Evolutionary conservation across 2,329 filamentous ascomycete species (phyloP).

Genomic region (Epicoccum nigrum): DNA sequence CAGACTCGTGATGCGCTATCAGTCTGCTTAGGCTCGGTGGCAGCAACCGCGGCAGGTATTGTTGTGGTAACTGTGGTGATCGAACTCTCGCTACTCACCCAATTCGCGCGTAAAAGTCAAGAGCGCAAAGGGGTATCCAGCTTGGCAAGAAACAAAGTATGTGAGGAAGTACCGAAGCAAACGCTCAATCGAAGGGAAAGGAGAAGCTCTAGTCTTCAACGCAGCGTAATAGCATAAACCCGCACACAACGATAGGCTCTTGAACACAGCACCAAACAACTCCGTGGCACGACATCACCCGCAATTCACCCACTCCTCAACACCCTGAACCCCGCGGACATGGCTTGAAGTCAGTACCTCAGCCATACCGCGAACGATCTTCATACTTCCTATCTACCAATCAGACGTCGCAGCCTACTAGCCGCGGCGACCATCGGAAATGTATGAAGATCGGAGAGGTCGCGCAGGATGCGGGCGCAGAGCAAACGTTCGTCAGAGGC

Average conservation of each 20-base stretch:
- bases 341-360: too few relatives aligned
- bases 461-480: background rate
- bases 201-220: background rate
- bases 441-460: constrained; percentile 22
- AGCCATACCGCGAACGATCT: too few relatives aligned
- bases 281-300: constrained; percentile 22
- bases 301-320: constrained; percentile 3
- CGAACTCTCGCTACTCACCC: background rate
- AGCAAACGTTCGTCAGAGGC: constrained; percentile 16
- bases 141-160: background rate
- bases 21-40: too few relatives aligned
- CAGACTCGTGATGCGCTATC: too few relatives aligned
- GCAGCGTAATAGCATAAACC: constrained; percentile 5
- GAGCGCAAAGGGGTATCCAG: background rate
- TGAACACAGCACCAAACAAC: constrained; percentile 11
- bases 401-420: too few relatives aligned
- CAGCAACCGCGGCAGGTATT: too few relatives aligned
- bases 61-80: too few relatives aligned
- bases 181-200: background rate
- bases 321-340: constrained; percentile 6
- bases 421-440: too few relatives aligned
- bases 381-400: too few relatives aligned
- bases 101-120: background rate
- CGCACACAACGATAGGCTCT: constrained; percentile 12
- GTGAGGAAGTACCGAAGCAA: background rate